phyloP scores from a whole-genome alignment of 805 yeast species.

The Trichomonascus vanleenenianus region DNA sequence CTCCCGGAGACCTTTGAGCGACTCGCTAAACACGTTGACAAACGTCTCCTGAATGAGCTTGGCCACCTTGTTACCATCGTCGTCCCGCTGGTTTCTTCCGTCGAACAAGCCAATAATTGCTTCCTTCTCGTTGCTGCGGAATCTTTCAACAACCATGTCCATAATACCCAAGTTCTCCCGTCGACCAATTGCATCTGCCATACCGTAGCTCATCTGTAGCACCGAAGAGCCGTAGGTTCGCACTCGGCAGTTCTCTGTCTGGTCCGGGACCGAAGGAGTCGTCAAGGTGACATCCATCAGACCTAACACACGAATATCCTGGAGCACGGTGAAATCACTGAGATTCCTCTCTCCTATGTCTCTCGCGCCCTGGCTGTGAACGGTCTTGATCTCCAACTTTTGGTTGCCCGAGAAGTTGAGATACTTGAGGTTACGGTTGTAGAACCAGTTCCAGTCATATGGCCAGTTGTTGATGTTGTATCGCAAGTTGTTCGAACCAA shows the following conservation, averaged over 20 bases:
- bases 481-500: slow-evolving; percentile 81
- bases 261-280: slow-evolving; percentile 84
- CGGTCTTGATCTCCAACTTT: slow-evolving; percentile 77
- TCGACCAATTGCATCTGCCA: slow-evolving; percentile 77
- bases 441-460: slow-evolving; percentile 97
- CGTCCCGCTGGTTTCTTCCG: slow-evolving; percentile 49
- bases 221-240: slow-evolving; percentile 82
- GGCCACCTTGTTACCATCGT: slow-evolving; percentile 41
- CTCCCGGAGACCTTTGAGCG: slow-evolving; percentile 42
- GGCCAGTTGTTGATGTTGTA: slow-evolving; percentile 92
- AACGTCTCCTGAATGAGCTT: slow-evolving; percentile 65
- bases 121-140: slow-evolving; percentile 80
- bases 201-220: slow-evolving; percentile 76
- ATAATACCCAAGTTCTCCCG: slow-evolving; percentile 55
- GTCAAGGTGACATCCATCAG: slow-evolving; percentile 93
- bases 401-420: slow-evolving; percentile 90
- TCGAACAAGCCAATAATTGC: slow-evolving; percentile 76
- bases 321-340: slow-evolving; percentile 66
- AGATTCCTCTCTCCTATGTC: slow-evolving; percentile 21
- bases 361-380: slow-evolving; percentile 31
- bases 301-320: slow-evolving; percentile 66
- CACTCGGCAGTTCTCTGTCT: slow-evolving; percentile 70
- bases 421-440: slow-evolving; percentile 65
- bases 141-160: slow-evolving; percentile 81
- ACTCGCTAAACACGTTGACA: slow-evolving; percentile 59